A percentile compares a stretch with the other conserved stretches of the same genome.
These are phyloP conservation scores for Blastobotrys peoriensis DNA, from an alignment of 805 yeast species.

Conservation along the genomic window DNA sequence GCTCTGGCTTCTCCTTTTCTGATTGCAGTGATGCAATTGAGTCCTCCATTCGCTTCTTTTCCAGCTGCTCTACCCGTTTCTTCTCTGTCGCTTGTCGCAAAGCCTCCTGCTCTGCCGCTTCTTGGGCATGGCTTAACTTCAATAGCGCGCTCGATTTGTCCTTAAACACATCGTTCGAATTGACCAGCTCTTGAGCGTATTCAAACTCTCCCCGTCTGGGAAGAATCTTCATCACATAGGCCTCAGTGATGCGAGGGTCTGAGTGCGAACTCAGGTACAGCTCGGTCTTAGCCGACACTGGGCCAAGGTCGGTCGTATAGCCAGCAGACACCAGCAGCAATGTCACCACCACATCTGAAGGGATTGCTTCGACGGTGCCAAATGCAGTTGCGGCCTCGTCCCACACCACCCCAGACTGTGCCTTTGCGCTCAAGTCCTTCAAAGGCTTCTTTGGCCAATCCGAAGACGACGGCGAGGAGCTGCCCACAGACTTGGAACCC, in stretches of 20 bases:
- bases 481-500: neutral
- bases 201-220: constrained; percentile 15
- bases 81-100: constrained; percentile 1
- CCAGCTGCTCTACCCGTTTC: constrained; percentile 4
- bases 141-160: constrained; percentile 1
- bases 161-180: constrained; percentile 4
- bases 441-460: constrained; percentile 5
- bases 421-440: constrained; percentile 1
- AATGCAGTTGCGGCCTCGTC: constrained; percentile 1
- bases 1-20: neutral
- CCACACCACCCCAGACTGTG: constrained; percentile 7
- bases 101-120: neutral
- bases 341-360: constrained; percentile 6
- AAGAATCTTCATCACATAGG: constrained; percentile 14
- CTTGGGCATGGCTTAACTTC: constrained; percentile 1
- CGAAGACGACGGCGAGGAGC: neutral
- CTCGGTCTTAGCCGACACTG: neutral
- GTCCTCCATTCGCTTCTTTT: constrained; percentile 7
- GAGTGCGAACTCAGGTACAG: constrained; percentile 2
- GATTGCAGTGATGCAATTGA: constrained; percentile 3
- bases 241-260: constrained; percentile 1
- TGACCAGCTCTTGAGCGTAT: constrained; percentile 16
- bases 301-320: constrained; percentile 1
- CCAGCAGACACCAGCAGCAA: constrained; percentile 3
- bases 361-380: constrained; percentile 2